Conservation (phyloP, 208 protist species). For the Leishmania tarentolae region DNA sequence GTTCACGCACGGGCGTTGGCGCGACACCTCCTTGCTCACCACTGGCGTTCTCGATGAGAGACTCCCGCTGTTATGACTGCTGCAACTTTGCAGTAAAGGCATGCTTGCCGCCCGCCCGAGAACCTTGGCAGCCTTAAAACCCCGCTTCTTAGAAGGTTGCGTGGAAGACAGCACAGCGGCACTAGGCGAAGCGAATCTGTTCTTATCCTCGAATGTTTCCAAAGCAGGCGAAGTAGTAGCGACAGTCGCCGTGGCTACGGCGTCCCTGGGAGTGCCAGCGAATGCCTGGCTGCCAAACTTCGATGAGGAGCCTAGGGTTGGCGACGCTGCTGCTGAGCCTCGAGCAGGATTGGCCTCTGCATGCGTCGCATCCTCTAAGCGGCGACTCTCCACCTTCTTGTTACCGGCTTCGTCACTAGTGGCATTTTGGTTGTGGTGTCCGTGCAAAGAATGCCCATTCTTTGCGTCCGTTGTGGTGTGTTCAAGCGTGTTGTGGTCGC, state of each 20-base stretch:
- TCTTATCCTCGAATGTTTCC: neutral
- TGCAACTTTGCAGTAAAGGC: neutral
- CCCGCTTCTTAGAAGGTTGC: neutral
- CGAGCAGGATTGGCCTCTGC: neutral
- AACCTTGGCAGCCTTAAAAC: neutral
- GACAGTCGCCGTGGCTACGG: neutral
- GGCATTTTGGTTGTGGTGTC: neutral
- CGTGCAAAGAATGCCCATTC: neutral
- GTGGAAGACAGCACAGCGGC: neutral
- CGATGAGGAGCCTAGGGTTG: neutral
- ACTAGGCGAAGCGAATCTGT: neutral
- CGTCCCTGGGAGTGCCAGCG: neutral
- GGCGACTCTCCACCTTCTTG: neutral
- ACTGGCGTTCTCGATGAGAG: neutral
- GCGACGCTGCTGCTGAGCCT: neutral
- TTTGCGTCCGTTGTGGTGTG: neutral
- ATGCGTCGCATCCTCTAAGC: neutral
- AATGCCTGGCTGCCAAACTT: neutral
- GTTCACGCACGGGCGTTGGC: neutral
- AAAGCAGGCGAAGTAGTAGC: neutral
- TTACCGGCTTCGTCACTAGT: neutral
- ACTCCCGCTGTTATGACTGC: neutral
- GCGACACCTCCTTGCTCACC: conserved; percentile 7
- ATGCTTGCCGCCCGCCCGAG: neutral
- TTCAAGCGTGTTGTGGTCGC: conserved; percentile 9